Conservation (phyloP, 495 filamentous ascomycete genomes). For the Aspergillus nanangensis region DNA sequence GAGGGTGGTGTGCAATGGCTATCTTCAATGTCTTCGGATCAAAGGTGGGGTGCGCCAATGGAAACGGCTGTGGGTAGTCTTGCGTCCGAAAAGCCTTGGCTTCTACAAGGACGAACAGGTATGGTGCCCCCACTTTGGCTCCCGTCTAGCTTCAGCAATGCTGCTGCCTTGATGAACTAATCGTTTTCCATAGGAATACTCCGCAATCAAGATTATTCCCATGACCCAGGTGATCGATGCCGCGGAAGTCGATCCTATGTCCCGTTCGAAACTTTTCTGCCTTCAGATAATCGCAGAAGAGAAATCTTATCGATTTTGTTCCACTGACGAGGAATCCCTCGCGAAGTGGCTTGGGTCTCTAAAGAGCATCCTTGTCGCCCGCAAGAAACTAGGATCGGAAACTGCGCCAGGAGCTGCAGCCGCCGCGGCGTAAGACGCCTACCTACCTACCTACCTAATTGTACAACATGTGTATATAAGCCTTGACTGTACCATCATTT, state of each 20-base stretch:
- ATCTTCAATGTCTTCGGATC: conserved; percentile 78
- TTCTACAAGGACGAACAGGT: conserved; percentile 88
- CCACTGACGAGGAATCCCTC: conserved; percentile 74
- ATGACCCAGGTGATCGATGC: conserved; percentile 81
- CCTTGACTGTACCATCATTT: too few species aligned
- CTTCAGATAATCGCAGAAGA: conserved; percentile 94
- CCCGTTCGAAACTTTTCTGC: conserved; percentile 77
- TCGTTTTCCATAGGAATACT: conserved; percentile 58
- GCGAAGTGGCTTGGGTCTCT: conserved; percentile 83
- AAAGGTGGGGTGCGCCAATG: conserved; percentile 88
- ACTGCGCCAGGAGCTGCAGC: conserved; percentile 8
- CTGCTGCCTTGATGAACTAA: conserved; percentile 15
- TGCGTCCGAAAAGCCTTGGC: conserved; percentile 81
- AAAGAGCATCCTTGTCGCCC: conserved; percentile 69
- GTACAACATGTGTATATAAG: too few species aligned
- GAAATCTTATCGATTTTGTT: conserved; percentile 85
- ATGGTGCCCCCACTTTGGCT: conserved; percentile 5
- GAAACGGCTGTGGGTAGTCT: conserved; percentile 90
- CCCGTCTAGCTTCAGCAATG: neutral
- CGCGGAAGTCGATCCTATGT: conserved; percentile 86
- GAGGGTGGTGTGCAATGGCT: conserved; percentile 86
- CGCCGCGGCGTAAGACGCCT: neutral
- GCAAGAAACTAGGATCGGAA: conserved; percentile 47
- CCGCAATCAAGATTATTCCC: conserved; percentile 75
- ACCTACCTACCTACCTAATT: neutral